Evolutionary conservation across 192 early-diverging fungal species (phyloP), one percentile per base, ranked within the genome.

Genomic region (Umbelopsis sp.): DNA sequence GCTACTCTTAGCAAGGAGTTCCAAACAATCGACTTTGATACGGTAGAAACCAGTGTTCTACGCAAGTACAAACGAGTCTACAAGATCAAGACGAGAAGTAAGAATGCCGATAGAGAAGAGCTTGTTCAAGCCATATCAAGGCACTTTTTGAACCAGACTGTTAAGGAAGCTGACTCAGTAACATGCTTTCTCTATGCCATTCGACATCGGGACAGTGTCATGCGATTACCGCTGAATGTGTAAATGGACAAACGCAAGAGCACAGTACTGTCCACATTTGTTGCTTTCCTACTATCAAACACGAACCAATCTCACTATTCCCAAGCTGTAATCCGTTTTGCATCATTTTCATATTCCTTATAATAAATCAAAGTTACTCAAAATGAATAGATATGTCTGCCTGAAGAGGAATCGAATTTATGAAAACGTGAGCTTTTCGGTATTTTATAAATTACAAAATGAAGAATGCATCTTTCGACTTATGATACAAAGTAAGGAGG

Each of bases 1-100:
- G 70, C 53, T 12, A 61, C 55, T 33, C 53, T 71, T 49, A 58
- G 55, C 70, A 71, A 71, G 58, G 70, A 71, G 46, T 71, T 71
- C 46, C 70, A 71, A 64, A 71, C 70, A 79, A 68, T 82, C 35
- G 81, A 82, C 49, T 82, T 82, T 53, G 74, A 80, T 66, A 80
- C 78, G 1, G 49, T 82, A 16, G 75, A 77, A 48, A 70, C 80
- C 11, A 66, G 70, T 52, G 73, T 75, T 15, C 67, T 82, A 23
- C 75, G 81, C 35, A 80, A 80, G 66, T 82, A 82, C 33, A 73
- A 70, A 64, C 69, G 81, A 51, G 73, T 82, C 4, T 75, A 82
- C 61, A 80, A 78, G 46, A 65, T 82, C 27, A 76, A 76, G 37
- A 68, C 74, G 10, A 74, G 66, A 33, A 49, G 66, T 12, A 64